Base-by-base conservation (phyloP, 2,329 filamentous ascomycete genomes). In the Fusarium sp. region DNA sequence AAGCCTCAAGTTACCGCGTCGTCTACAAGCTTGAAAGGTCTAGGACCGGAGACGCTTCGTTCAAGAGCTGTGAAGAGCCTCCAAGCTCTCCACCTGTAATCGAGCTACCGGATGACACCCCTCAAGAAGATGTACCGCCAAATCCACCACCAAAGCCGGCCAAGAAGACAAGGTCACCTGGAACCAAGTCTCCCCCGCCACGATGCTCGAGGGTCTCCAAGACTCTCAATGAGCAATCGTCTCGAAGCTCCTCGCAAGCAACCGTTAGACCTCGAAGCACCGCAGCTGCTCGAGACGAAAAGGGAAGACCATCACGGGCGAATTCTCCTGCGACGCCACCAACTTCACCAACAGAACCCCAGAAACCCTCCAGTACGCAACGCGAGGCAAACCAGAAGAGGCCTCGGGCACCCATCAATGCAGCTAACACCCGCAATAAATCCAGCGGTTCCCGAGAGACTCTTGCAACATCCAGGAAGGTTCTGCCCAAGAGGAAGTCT, bases 11-110 rank as follows among this genome's bases (percentile, higher is more conserved):
- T 1, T 90, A 90, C 69, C 86, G 89, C 20, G 86, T 91, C 5
- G 90, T 92, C 0, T 92, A 92, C 75, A 86, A 86, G 36, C 86
- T 90, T 71, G 88, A 86, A 71, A 88, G 85, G 69, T 90, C 86
- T 76, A 89, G 82, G 76, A 82, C 86, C 31, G 83, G 81, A 45
- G 86, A 78, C 18, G 86, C 84, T 35, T 82, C 80, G 25, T 81
- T 86, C 35, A 80, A 80, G 31, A 81, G 79, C 13, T 81, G 82
- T 9, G 77, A 82, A 31, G 79, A 81, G 3, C 47, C 47, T 5
- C 47, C 47, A 31, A 73, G 74, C 2, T 73, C 71, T 2, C 69
- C 77, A 5, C 66, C 79, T 8, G 68, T 81, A 4, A 70, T 79
- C 16, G 81, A 83, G 38, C 35, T 80, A 4, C 64, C 74, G 7